Evolutionary conservation across 2,329 filamentous ascomycete species (phyloP).

Genomic region (Thelonectria discophora): DNA sequence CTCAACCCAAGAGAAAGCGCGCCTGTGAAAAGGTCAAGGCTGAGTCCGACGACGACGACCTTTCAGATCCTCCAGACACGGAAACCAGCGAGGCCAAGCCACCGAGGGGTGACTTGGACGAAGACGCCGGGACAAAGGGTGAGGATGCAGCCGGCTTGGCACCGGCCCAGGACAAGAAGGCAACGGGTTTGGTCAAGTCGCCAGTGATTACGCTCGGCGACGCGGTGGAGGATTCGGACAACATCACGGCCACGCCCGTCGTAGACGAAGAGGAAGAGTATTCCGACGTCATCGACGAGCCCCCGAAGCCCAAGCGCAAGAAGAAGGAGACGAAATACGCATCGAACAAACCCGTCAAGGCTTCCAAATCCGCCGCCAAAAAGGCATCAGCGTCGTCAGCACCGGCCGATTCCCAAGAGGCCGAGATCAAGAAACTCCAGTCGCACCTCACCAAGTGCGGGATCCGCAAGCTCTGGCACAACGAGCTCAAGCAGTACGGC

Average conservation of each 20-base stretch:
- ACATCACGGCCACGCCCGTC: slow-evolving; percentile 33
- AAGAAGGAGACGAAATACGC: slow-evolving; percentile 52
- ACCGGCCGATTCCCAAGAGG: slow-evolving; percentile 69
- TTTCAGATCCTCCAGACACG: slow-evolving; percentile 26
- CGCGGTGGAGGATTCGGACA: slow-evolving; percentile 31
- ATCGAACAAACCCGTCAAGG: slow-evolving; percentile 39
- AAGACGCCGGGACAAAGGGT: neutral
- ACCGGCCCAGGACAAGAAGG: slow-evolving; percentile 10
- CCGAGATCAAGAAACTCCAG: slow-evolving; percentile 88
- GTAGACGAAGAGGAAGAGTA: slow-evolving; percentile 52
- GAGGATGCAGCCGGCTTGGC: slow-evolving; percentile 17
- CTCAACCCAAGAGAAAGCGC: slow-evolving; percentile 30
- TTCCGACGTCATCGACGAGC: slow-evolving; percentile 75
- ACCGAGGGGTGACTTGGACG: slow-evolving; percentile 10
- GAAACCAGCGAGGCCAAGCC: slow-evolving; percentile 22
- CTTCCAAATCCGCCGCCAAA: slow-evolving; percentile 41
- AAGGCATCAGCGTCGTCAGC: slow-evolving; percentile 43
- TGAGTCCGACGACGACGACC: slow-evolving; percentile 43
- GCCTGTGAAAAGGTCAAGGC: slow-evolving; percentile 11
- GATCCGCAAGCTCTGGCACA: slow-evolving; percentile 89
- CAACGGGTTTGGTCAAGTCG: slow-evolving; percentile 13
- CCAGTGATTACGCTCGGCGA: slow-evolving; percentile 32
- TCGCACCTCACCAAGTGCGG: slow-evolving; percentile 89
- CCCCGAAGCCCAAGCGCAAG: slow-evolving; percentile 65
- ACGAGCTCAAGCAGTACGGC: slow-evolving; percentile 79